Base-by-base conservation (phyloP, 306 rosid species). In the Benincasa hispida region DNA sequence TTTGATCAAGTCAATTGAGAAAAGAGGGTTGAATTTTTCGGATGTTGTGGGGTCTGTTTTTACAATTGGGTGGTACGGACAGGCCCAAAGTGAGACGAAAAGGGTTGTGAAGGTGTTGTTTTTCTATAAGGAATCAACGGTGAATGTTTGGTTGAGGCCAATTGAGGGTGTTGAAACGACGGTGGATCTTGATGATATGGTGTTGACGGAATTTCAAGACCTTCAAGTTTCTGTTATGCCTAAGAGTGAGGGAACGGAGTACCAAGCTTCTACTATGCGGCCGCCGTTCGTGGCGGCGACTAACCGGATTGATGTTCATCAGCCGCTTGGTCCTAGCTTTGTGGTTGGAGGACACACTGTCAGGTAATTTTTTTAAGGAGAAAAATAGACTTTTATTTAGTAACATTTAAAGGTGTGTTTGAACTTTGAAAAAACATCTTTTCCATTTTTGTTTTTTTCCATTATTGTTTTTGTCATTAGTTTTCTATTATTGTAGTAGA, bases 51-150 rank as follows among this genome's bases (percentile, higher is more conserved):
- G 89, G 8, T 48, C 74, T 6, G 22, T 56, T 27, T 73, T 50
- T 60, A 10, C 86, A 5, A 34, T 65, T 8, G 87, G 89, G 14
- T 83, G 89, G 89, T 86, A 24, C 4, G 87, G 89, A 6, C 69
- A 35, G 5, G 55, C 55, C 45, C 25, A 3, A 50, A 18, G 10
- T 54, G 59, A 69, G 9, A 76, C 45, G 27, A 69, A 47, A 18
- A 74, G 85, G 41, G 35, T 56, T 37, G 27, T 79, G 5, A 86
- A 83, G 42, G 32, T 83, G 5, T 56, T 61, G 24, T 83, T 74
- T 19, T 83, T 76, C 53, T 83, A 78, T 7, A 76, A 48, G 14
- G 70, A 83, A 1, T 77, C 67, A 1, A 69, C 85, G 4, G 81
- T 81, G 14, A 86, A 86, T 50, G 73, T 86, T 51, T 83, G 77